Base-by-base conservation (phyloP, 352 stramenopile species). In the Pythium phragmiticola region DNA sequence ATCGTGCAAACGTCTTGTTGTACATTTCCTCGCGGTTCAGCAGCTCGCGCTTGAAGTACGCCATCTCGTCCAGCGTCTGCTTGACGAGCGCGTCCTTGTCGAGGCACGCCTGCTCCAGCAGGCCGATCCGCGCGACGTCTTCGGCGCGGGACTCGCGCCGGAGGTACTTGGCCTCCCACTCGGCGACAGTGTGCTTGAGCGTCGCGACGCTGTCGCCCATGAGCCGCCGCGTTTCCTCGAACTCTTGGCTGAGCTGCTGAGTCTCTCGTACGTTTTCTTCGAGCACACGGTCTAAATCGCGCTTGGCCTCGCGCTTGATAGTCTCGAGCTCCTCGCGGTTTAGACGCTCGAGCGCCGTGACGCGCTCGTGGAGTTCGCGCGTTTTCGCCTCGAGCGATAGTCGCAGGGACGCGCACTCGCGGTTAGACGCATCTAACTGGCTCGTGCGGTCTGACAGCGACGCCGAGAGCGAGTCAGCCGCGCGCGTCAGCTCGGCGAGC, bases 21-120 rank as follows among this genome's bases (percentile, higher is more conserved):
- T 97, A 98, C 74, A 87, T 96, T 56, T 97, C 88, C 64, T 98
- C 92, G 16, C 92, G 89, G 59, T 98, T 98, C 17, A 97, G 70
- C 33, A 98, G 69, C 70, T 98, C 92, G 4, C 88, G 80, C 75
- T 97, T 97, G 65, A 96, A 94, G 65, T 94, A 97, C n/a, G 84
- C 79, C 87, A 97, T 95, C 64, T 98, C 92, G 54, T 97, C 88
- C 60, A 85, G 60, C 21, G 81, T 89, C 37, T 80, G 72, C 48
- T 75, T 72, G 26, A 90, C 77, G 9, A 93, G 64, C 36, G 75
- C 77, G 16, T 97, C 86, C 33, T 87, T 90, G 47, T 95, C 76
- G 33, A 70, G 61, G 17, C 94, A 73, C 4, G 72, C 42, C 1
- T 73, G 70, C 57, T 93, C 82, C 3, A 97, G 72, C 48, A 87